Conservation (phyloP, 1,284 basidiomycete genomes). For the Agroathelia rolfsii region DNA sequence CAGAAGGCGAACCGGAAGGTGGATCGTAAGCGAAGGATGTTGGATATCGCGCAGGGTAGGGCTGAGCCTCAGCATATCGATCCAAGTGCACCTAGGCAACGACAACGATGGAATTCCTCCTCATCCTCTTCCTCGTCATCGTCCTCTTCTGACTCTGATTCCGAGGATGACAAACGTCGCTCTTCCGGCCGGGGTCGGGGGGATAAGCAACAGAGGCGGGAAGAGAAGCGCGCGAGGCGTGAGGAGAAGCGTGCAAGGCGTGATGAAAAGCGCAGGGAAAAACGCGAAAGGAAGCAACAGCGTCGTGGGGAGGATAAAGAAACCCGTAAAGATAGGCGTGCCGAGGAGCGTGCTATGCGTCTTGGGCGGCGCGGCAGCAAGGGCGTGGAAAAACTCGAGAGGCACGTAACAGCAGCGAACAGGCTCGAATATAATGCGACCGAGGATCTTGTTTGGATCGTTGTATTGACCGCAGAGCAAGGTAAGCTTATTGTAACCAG, state of each 20-base stretch:
- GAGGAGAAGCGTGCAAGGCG: slow-evolving; percentile 12
- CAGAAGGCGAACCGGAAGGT: neutral
- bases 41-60: too few species aligned
- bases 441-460: slow-evolving; percentile 14
- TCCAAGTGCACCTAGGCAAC: too few species aligned
- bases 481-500: too few species aligned
- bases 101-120: too few species aligned
- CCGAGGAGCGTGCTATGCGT: slow-evolving; percentile 6
- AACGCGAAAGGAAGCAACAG: slow-evolving; percentile 1
- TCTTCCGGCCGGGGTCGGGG: too few species aligned
- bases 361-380: neutral
- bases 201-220: too few species aligned
- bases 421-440: slow-evolving; percentile 14
- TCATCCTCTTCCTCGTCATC: too few species aligned
- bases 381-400: slow-evolving; percentile 7
- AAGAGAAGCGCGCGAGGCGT: too few species aligned
- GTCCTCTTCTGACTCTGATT: too few species aligned
- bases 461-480: slow-evolving; percentile 14
- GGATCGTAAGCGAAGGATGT: too few species aligned
- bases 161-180: too few species aligned
- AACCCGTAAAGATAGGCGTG: slow-evolving; percentile 3
- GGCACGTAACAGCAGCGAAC: slow-evolving; percentile 13
- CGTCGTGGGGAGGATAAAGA: slow-evolving; percentile 4
- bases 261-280: slow-evolving; percentile 4
- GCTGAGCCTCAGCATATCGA: too few species aligned